Evolutionary conservation across 805 yeast genomes (phyloP).

Genomic region (Metschnikowia corniflorae): DNA sequence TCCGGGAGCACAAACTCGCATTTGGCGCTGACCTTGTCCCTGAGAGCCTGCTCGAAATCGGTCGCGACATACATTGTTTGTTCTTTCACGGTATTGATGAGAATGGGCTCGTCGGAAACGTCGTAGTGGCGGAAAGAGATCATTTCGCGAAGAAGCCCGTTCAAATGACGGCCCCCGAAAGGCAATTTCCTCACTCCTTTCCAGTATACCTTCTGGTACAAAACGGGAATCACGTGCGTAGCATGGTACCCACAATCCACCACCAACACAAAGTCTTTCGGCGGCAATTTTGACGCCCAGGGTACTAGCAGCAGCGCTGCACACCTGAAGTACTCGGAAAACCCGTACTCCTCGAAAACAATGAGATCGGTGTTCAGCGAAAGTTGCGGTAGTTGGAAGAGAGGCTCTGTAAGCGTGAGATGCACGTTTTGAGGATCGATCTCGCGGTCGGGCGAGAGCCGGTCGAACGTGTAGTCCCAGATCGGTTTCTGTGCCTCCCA

Average conservation of each 20-base stretch:
- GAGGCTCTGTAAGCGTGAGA: conserved; percentile 73
- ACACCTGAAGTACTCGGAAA: conserved; percentile 64
- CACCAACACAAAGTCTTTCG: conserved; percentile 65
- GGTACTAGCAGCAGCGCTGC: conserved; percentile 61
- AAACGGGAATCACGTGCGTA: conserved; percentile 82
- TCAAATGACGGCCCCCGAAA: conserved; percentile 81
- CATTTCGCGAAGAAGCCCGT: conserved; percentile 78
- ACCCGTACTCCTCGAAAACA: conserved; percentile 89
- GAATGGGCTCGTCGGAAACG: conserved; percentile 83
- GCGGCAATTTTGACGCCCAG: conserved; percentile 36
- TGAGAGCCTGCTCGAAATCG: conserved; percentile 50
- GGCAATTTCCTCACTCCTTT: conserved; percentile 75
- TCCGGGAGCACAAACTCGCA: conserved; percentile 85
- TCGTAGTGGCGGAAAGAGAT: conserved; percentile 90
- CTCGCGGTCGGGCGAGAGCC: conserved; percentile 35
- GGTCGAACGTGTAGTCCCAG: conserved; percentile 76
- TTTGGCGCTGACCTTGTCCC: conserved; percentile 31
- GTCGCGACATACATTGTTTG: conserved; percentile 63
- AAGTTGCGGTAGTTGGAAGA: conserved; percentile 75
- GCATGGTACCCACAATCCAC: conserved; percentile 86
- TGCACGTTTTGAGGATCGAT: conserved; percentile 49
- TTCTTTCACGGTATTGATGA: conserved; percentile 85
- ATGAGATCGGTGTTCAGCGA: conserved; percentile 87
- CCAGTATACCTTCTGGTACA: conserved; percentile 74
- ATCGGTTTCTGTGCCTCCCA: conserved; percentile 89